Base-by-base conservation (phyloP, 768 basidiomycete genomes). In the Boletus rubescentipes region DNA sequence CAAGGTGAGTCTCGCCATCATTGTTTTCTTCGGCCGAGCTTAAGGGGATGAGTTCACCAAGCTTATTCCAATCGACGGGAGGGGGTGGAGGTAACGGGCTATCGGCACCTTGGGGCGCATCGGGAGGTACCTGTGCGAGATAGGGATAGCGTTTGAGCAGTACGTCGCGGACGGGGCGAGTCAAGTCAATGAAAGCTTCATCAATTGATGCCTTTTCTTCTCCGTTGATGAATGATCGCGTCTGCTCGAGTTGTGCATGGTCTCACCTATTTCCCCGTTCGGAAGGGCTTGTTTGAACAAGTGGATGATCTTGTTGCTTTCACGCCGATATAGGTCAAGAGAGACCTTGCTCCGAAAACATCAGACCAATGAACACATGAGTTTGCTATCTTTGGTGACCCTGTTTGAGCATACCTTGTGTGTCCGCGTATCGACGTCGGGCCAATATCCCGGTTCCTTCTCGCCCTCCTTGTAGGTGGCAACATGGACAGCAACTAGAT, bases 201-300 rank as follows among this genome's bases (percentile, higher is more conserved):
- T 98, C 97, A 34, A 98, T 97, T 0, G 93, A 96, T 21, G 97
- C 97, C 68, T 95, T 97, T 72, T 99, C 96, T 94, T 67, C 44
- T 30, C 39, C 36, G 26, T 10, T 36, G 38, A 49, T 46, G 34
- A 53, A 40, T 34, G 23, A 58, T 52, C 8, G 11, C 4, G 42
- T 30, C 32, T 20, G 43, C 23, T 38, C 18, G 30, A 44, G 5
- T 10, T 36, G 18, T 30, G 23, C 21, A 45, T 32, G 14, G 16
- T 51, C 77, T 62, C 58, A 93, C 93, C 93, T 49, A 96, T 79
- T 75, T 96, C 92, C 20, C 86, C 91, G 5, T 73, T 80, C 2
- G 91, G 86, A 35, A 93, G 75, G 54, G 83, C 74, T 46, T 92
- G 87, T 65, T 87, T 88, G 73, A 97, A 95, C 63, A 92, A 73